phyloP scores from a whole-genome alignment of 139 green algal genomes.

The Picochlorum sp. region DNA sequence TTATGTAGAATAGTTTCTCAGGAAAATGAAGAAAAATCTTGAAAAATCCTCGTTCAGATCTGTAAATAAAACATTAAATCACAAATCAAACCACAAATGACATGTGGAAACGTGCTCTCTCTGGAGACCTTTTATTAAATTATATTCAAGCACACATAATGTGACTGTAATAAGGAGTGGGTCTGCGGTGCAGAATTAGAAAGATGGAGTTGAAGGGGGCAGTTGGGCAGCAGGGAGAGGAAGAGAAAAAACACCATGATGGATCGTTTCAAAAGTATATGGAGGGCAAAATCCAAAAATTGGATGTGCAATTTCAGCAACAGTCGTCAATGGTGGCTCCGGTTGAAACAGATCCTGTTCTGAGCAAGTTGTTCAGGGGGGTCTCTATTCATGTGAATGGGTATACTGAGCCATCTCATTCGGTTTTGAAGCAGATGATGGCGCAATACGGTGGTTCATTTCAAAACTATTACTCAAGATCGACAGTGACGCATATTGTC shows the following conservation, averaged over 20 bases:
- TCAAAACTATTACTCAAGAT: constrained; percentile 67
- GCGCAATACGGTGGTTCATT: constrained; percentile 77
- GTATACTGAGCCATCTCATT: constrained; percentile 59
- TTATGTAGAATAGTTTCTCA: too few species aligned
- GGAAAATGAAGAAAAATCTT: too few species aligned
- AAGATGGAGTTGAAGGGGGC: neutral
- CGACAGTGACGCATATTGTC: constrained; percentile 83
- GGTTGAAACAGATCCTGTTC: neutral
- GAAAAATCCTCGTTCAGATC: too few species aligned
- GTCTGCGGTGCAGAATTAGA: too few species aligned
- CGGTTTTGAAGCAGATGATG: constrained; percentile 90
- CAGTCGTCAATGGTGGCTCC: constrained; percentile 4
- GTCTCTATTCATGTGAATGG: constrained; percentile 86
- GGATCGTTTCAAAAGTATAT: constrained; percentile 37
- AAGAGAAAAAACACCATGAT: constrained; percentile 27
- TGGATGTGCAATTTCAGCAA: constrained; percentile 54
- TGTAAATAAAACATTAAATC: too few species aligned
- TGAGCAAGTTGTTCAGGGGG: constrained; percentile 62
- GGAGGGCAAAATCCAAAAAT: constrained; percentile 59
- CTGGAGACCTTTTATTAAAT: too few species aligned
- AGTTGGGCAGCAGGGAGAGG: neutral
- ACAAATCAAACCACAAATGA: too few species aligned
- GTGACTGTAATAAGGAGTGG: too few species aligned
- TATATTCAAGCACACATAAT: too few species aligned
- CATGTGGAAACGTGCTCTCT: too few species aligned